Evolutionary conservation across 2,329 filamentous ascomycete species (phyloP), one percentile per base, ranked within the genome.

Genomic region (Truncatella angustata): DNA sequence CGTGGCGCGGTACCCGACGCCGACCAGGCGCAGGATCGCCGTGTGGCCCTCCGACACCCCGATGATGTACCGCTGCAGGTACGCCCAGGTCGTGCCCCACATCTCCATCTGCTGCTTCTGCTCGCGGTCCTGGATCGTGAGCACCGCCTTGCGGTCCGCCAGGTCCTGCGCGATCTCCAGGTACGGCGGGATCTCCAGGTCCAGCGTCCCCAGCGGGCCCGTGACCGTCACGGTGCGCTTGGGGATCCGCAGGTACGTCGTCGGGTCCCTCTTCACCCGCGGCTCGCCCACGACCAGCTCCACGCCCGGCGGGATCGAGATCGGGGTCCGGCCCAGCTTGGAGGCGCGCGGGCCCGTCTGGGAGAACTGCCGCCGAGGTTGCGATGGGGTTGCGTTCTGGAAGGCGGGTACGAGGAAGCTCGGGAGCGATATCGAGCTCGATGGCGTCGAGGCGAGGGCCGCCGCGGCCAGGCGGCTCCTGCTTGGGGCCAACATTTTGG

Each of bases 21-120:
- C 94, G 24, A 97, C 91, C 49, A 99, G 81, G 58, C 93, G 87
- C 49, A 99, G 79, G 62, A 99, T 91, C 30, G 92, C 91, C 16
- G 90, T 92, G 73, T 99, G 94, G 32, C 94, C 94, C 80, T 99
- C 94, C 34, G 91, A 96, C 20, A 99, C 94, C 54, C 94, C 94
- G 57, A 91, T 84, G 56, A 99, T 88, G 76, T 95, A 85, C 69
- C 94, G 95, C 64, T 90, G 88, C 50, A 99, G 80, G 67, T 96
- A 93, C 30, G 91, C 86, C 74, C 94, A 92, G 40, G 86, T 88
- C 5, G 93, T 97, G 26, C 56, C 94, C 94, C 94, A 97, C 92
- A 97, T 97, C 70, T 89, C 89, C 67, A 87, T 86, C 72, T 97
- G 93, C 57, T 89, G 78, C 73, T 86, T 86, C 49, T 84, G 70